These are phyloP conservation scores for Pseudopyrenochaeta lycopersici DNA, from an alignment of 2,329 filamentous ascomycete genomes.

Conservation along the genomic window DNA sequence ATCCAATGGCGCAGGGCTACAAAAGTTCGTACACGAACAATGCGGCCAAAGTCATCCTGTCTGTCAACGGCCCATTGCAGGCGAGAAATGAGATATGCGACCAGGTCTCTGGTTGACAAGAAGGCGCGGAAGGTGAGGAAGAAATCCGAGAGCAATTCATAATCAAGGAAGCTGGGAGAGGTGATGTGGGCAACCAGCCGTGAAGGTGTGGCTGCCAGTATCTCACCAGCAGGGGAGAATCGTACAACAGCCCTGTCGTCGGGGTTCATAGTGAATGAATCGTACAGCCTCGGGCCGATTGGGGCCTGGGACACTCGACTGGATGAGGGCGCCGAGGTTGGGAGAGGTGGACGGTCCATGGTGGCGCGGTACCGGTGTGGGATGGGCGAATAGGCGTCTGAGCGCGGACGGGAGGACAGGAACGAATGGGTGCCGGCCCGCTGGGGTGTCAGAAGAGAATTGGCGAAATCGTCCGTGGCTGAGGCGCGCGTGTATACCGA, in stretches of 20 bases:
- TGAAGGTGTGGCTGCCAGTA: constrained; percentile 88
- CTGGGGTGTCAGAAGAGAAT: constrained; percentile 63
- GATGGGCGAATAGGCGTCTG: constrained; percentile 48
- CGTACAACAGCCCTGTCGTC: constrained; percentile 85
- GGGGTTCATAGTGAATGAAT: constrained; percentile 80
- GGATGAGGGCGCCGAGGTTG: constrained; percentile 44
- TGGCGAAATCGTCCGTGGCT: constrained; percentile 72
- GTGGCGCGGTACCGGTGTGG: constrained; percentile 44
- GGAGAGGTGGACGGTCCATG: constrained; percentile 46
- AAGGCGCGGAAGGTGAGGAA: constrained; percentile 95
- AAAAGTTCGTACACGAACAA: constrained; percentile 95
- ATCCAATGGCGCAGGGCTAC: constrained; percentile 97
- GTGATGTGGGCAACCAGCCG: constrained; percentile 96
- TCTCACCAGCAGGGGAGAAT: constrained; percentile 77
- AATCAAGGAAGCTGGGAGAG: constrained; percentile 93
- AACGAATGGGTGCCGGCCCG: constrained; percentile 46
- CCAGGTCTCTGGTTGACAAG: constrained; percentile 76
- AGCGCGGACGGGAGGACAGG: constrained; percentile 46
- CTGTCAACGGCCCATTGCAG: constrained; percentile 86
- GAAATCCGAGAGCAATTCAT: constrained; percentile 96
- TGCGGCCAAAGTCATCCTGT: constrained; percentile 83
- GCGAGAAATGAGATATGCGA: constrained; percentile 84
- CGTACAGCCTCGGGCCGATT: constrained; percentile 76
- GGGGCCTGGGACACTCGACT: constrained; percentile 48
- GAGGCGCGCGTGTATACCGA: constrained; percentile 78